A percentile compares a stretch with the other conserved stretches of the same genome.
Evolutionary conservation across 2,329 filamentous ascomycete genomes (phyloP).

Genomic region (Arthrobotrys iridis): DNA sequence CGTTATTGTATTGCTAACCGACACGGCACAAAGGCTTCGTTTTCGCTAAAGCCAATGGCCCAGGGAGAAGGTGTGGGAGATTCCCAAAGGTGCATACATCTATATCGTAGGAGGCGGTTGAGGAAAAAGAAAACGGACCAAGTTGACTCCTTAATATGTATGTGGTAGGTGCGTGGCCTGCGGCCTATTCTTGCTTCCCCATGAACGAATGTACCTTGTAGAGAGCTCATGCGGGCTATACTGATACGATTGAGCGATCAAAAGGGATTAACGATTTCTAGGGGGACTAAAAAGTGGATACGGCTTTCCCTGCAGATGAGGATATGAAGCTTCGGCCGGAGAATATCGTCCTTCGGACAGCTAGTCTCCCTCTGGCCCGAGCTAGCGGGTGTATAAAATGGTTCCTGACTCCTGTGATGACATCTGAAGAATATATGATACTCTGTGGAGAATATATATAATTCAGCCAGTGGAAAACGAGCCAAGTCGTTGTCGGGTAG

Average conservation of each 20-base stretch:
- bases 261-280: constrained; percentile 18
- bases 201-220: constrained; percentile 31
- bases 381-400: constrained; percentile 22
- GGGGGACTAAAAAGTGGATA: constrained; percentile 7
- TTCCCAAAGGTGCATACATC: constrained; percentile 23
- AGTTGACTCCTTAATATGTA: constrained; percentile 2
- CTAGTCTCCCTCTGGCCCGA: neutral
- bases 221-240: constrained; percentile 43
- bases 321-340: constrained; percentile 39
- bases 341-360: constrained; percentile 43
- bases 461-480: constrained; percentile 21
- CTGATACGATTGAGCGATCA: constrained; percentile 40
- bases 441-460: constrained; percentile 21
- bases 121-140: constrained; percentile 17
- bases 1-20: constrained; percentile 49
- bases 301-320: neutral
- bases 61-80: constrained; percentile 14
- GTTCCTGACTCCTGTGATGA: constrained; percentile 22
- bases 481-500: constrained; percentile 19
- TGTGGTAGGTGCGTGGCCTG: constrained; percentile 8
- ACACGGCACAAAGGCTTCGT: constrained; percentile 52
- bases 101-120: neutral
- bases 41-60: constrained; percentile 49
- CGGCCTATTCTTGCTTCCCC: constrained; percentile 10
- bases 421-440: constrained; percentile 8